phyloP scores from a whole-genome alignment of 1,139 yeast genomes.

The Pneumocystis wakefieldiae region DNA sequence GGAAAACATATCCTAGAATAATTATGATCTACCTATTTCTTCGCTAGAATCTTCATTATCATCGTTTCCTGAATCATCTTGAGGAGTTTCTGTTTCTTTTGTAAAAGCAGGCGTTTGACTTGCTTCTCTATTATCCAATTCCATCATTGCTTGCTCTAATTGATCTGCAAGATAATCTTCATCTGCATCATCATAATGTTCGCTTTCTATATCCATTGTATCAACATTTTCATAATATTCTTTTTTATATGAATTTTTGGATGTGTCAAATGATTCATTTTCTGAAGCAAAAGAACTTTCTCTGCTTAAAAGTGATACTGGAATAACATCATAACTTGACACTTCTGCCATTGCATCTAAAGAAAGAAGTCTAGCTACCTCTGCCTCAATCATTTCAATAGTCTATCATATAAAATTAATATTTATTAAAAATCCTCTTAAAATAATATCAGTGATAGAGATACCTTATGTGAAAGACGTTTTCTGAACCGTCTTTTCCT shows the following conservation, averaged over 20 bases:
- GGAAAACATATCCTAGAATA: not conserved
- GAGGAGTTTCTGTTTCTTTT: constrained; percentile 31
- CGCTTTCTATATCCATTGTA: constrained; percentile 6
- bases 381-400: constrained; percentile 53
- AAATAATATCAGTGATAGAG: too few species aligned
- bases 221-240: constrained; percentile 3
- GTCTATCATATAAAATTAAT: constrained; percentile 17
- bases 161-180: constrained; percentile 21
- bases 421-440: not conserved
- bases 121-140: constrained; percentile 23
- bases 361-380: constrained; percentile 60
- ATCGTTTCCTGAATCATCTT: constrained; percentile 37
- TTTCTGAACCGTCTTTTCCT: constrained; percentile 40
- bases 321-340: constrained; percentile 61
- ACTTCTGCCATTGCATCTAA: constrained; percentile 77
- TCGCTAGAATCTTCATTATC: constrained; percentile 39
- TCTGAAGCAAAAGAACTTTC: constrained; percentile 14
- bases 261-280: constrained; percentile 13
- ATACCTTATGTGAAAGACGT: constrained; percentile 30
- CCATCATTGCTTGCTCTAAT: constrained; percentile 20
- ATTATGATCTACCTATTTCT: constrained; percentile 23
- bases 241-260: not conserved
- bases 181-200: constrained; percentile 17
- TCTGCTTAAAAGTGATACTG: constrained; percentile 25
- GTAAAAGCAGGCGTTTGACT: constrained; percentile 25